A percentile compares a stretch with the other conserved stretches of the same genome.
Evolutionary conservation across 2,329 filamentous ascomycete genomes (phyloP).

Genomic region (Polychaeton citri): DNA sequence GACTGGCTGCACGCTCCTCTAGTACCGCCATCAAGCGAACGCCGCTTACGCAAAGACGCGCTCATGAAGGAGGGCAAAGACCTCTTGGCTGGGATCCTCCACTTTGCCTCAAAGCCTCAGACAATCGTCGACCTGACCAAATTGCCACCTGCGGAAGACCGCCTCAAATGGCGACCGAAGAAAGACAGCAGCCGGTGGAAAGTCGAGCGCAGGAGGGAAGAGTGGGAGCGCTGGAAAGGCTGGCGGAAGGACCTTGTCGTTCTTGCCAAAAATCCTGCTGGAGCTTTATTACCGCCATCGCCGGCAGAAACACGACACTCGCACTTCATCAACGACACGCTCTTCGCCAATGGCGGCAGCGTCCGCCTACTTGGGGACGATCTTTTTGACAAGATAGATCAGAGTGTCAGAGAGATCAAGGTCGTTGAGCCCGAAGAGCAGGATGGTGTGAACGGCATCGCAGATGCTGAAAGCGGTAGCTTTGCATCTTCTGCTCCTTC

Average conservation of each 20-base stretch:
- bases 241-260: slow-evolving; percentile 19
- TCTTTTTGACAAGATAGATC: neutral
- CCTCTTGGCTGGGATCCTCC: slow-evolving; percentile 50
- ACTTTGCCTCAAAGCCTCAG: slow-evolving; percentile 43
- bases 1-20: slow-evolving; percentile 56
- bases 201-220: slow-evolving; percentile 50
- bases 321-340: no score
- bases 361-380: neutral
- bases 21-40: slow-evolving; percentile 20
- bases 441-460: neutral
- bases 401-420: neutral
- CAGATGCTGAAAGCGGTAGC: neutral
- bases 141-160: slow-evolving; percentile 39
- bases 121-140: slow-evolving; percentile 44
- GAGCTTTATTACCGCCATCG: neutral
- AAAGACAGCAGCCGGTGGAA: slow-evolving; percentile 52
- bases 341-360: no score
- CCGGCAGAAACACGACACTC: neutral
- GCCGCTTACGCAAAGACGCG: slow-evolving; percentile 29
- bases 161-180: slow-evolving; percentile 52
- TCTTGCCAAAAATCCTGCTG: neutral
- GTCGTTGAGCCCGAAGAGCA: neutral
- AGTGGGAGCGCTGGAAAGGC: slow-evolving; percentile 39
- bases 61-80: slow-evolving; percentile 50
- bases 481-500: no score